Evolutionary conservation across 192 early-diverging fungal genomes (phyloP).

Genomic region (Martensiomyces pterosporus): DNA sequence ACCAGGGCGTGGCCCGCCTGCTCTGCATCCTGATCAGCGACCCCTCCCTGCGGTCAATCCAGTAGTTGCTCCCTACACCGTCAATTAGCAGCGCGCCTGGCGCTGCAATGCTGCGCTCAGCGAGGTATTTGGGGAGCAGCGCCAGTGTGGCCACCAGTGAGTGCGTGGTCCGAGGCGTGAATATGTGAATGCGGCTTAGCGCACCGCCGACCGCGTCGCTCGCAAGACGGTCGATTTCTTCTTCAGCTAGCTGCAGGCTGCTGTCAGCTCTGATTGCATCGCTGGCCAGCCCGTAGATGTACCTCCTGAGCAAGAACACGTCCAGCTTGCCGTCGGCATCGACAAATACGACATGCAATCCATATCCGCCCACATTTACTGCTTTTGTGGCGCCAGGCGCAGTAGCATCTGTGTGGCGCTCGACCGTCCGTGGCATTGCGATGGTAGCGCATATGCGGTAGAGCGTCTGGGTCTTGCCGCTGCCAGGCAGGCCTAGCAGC

Average conservation of each 20-base stretch:
- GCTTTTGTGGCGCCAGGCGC: not conserved
- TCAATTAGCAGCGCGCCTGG: slow-evolving; percentile 14
- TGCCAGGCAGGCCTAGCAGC: slow-evolving; percentile 27
- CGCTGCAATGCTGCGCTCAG: not conserved
- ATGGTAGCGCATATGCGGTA: slow-evolving; percentile 25
- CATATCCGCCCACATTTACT: slow-evolving; percentile 3
- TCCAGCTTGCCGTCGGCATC: slow-evolving; percentile 28
- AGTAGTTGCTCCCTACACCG: slow-evolving; percentile 22
- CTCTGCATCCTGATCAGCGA: slow-evolving; percentile 12
- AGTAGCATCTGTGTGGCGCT: not conserved
- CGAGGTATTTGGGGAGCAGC: slow-evolving; percentile 17
- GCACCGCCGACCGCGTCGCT: slow-evolving; percentile 1
- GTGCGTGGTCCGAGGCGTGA: slow-evolving; percentile 18
- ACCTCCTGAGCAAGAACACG: slow-evolving; percentile 7
- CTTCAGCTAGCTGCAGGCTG: no score
- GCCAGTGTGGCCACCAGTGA: slow-evolving; percentile 33
- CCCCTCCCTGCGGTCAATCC: slow-evolving; percentile 22
- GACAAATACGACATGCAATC: slow-evolving; percentile 17
- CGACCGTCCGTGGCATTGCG: slow-evolving; percentile 3
- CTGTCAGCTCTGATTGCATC: no score
- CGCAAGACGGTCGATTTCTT: not conserved
- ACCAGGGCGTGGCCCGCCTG: slow-evolving; percentile 32
- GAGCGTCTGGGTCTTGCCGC: slow-evolving; percentile 39
- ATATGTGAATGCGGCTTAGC: slow-evolving; percentile 25
- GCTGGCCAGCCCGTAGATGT: not conserved